Conservation (phyloP, 2,329 filamentous ascomycete genomes). For the Aspergillus pseudotamarii region DNA sequence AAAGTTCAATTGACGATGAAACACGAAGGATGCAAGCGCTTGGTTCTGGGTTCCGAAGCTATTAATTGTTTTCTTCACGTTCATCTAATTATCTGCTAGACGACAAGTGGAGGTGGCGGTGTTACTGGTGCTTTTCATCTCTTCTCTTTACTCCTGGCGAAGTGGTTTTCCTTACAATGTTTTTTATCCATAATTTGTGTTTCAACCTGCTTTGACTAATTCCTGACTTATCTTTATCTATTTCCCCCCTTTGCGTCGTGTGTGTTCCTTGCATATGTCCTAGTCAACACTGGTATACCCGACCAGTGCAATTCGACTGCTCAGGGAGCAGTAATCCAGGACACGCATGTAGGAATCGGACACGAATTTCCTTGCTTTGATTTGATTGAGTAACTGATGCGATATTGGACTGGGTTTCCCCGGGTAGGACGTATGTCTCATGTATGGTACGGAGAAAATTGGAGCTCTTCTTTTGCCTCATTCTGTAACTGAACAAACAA, state of each 20-base stretch:
- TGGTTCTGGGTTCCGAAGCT: constrained; percentile 33
- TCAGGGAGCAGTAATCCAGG: constrained; percentile 16
- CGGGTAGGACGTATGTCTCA: constrained; percentile 21
- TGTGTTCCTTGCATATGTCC: constrained; percentile 15
- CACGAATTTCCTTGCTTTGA: constrained; percentile 11
- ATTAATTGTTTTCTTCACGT: constrained; percentile 30
- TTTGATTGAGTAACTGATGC: constrained; percentile 22
- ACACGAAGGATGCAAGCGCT: constrained; percentile 32
- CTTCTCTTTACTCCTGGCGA: constrained; percentile 31
- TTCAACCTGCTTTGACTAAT: constrained; percentile 26
- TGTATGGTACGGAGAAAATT: constrained; percentile 35
- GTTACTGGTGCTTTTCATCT: constrained; percentile 39
- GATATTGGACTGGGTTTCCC: constrained; percentile 21
- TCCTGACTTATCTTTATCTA: constrained; percentile 15
- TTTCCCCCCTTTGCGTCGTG: constrained; percentile 24
- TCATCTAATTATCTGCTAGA: constrained; percentile 38
- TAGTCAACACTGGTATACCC: constrained; percentile 16
- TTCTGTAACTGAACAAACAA: background rate
- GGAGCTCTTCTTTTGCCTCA: constrained; percentile 18
- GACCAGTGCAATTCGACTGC: constrained; percentile 16
- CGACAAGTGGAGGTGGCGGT: constrained; percentile 39
- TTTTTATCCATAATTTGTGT: constrained; percentile 29
- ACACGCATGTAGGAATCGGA: constrained; percentile 2
- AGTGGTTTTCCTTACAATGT: constrained; percentile 31
- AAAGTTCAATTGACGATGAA: constrained; percentile 24